Evolutionary conservation across 768 basidiomycete genomes (phyloP), one percentile per base, ranked within the genome.

Genomic region (Boletus rubescentipes): DNA sequence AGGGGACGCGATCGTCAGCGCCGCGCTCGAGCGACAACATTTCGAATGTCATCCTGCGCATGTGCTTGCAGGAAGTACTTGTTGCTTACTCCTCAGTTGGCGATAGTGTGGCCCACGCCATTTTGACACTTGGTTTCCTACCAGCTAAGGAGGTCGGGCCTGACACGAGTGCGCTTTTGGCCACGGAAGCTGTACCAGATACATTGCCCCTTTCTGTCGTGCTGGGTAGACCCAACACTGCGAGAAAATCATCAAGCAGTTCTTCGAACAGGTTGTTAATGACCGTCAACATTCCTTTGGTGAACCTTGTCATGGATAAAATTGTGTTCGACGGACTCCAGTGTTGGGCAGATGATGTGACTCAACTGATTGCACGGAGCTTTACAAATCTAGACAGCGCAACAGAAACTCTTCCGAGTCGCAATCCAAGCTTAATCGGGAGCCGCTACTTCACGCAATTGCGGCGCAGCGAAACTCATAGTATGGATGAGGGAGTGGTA

Each of bases 341-440:
- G 68, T 87, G 86, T 63, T 91, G 89, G 78, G 86, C 85, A 8
- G 97, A 99, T 65, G 94, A 98, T 64, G 67, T 86, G 26, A 73
- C 85, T n/a, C 91, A 89, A 62, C 78, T 87, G 46, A 61, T 87
- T 4, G 88, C 89, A 47, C 76, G 73, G 15, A 69, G 75, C 7
- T 47, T 58, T 38, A 43, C 51, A 5, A 29, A 46, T 42, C 57
- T 54, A 32, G 68, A 67, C 26, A 60, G 52, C 8, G 67, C 54
- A 35, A 59, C 59, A 16, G 68, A 75, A 53, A 67, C 63, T 21
- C 57, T 64, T 46, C 72, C 73, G 52, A 83, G 80, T 56, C 74
- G 74, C 49, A 82, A 86, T 66, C 67, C 85, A 30, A 86, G 83
- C 63, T 69, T 93, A 46, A 87, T 93, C 51, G 91, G 90, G 35